phyloP scores from a whole-genome alignment of 768 basidiomycete species.

The Dioszegia hungarica region DNA sequence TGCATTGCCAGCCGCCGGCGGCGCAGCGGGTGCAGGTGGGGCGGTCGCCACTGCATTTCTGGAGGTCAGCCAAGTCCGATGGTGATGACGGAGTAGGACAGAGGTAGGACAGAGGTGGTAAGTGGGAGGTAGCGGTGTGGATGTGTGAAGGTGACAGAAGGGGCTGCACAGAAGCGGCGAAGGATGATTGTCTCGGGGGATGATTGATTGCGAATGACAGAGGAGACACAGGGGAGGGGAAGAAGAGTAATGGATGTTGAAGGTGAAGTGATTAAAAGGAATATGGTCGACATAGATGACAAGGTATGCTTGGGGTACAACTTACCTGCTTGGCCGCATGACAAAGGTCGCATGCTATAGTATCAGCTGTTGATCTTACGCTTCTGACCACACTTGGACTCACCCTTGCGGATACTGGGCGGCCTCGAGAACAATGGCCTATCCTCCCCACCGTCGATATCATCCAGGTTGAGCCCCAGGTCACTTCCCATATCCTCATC shows the following conservation, averaged over 20 bases:
- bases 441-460: slow-evolving; percentile 18
- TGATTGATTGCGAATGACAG: neutral
- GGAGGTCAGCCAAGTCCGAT: neutral
- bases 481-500: slow-evolving; percentile 15
- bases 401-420: slow-evolving; percentile 43
- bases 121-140: neutral
- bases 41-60: slow-evolving; percentile 46
- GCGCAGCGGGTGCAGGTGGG: slow-evolving; percentile 41
- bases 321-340: slow-evolving; percentile 43
- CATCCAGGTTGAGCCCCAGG: slow-evolving; percentile 26
- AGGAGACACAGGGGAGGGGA: neutral
- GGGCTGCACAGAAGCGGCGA: too few relatives aligned
- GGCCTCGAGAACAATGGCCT: slow-evolving; percentile 23
- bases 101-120: neutral
- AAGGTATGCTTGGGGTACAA: neutral
- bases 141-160: neutral
- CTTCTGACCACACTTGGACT: neutral
- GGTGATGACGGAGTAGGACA: neutral
- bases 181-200: too few relatives aligned
- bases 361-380: neutral
- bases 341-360: slow-evolving; percentile 39
- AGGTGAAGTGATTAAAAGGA: too few relatives aligned
- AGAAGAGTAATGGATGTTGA: neutral
- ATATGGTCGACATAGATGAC: too few relatives aligned
- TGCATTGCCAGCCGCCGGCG: slow-evolving; percentile 40